These are phyloP conservation scores for Trichoderma semiorbis DNA, from an alignment of 2,329 filamentous ascomycete species.

Conservation along the genomic window DNA sequence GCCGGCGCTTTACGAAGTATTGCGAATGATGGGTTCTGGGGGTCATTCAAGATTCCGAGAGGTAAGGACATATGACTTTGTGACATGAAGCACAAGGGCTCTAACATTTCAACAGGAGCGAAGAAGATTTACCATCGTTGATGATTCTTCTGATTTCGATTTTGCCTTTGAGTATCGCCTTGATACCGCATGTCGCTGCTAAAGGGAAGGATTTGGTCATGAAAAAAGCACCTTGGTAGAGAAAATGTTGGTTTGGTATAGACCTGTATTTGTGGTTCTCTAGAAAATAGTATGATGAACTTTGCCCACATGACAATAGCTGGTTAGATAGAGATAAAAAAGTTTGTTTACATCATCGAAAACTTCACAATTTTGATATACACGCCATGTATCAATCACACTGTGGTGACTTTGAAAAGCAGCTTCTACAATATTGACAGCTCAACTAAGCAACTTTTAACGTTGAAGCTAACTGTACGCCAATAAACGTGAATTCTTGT, in stretches of 20 bases:
- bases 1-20: conserved; percentile 1
- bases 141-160: not conserved
- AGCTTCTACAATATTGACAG: not conserved
- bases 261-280: not conserved
- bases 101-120: not conserved
- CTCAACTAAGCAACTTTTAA: not conserved
- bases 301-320: not conserved
- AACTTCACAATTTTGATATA: not conserved
- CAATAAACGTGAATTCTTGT: not conserved
- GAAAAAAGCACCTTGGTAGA: not conserved
- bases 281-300: too few relatives aligned
- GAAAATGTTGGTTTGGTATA: not conserved
- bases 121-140: not conserved
- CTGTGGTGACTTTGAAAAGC: not conserved
- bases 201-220: not conserved
- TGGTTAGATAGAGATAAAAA: not conserved
- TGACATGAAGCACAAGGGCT: too few relatives aligned
- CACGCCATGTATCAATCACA: not conserved
- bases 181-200: not conserved
- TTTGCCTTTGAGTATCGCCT: conserved; percentile 7
- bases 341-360: not conserved
- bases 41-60: conserved; percentile 1
- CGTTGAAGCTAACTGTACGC: not conserved
- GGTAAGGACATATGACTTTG: not conserved
- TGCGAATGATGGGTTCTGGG: conserved; percentile 8